Base-by-base conservation (phyloP, 139 green algal species). In the Chlamydomonas eustigma region DNA sequence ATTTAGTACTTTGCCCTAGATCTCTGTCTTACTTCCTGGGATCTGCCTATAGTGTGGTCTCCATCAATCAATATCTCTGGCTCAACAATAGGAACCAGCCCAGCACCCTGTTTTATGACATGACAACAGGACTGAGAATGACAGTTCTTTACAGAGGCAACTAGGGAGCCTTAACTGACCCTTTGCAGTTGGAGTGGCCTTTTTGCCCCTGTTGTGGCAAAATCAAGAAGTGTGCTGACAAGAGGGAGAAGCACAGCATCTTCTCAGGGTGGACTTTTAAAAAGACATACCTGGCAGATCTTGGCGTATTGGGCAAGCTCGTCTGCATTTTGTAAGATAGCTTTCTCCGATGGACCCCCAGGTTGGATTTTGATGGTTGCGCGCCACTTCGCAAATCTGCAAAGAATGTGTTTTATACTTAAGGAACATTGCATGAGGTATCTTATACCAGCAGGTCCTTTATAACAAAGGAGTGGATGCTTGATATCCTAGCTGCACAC, bases 61-160 rank as follows among this genome's bases (percentile, higher is more conserved):
- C 95, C 95, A 66, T 98, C 94, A 28, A 94, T 95, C 28, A 98
- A 78, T 34, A 99, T 80, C 80, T 99, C 95, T 3, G 95, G 95
- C 86, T 99, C 95, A 33, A 99, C 95, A 50, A 99, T 95, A 0
- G 95, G 95, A 3, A 98, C 92, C 31, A 98, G 75, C 0, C 89
- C 93, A 25, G 82, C 78, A 0, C 73, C 73, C 88, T 93, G 85
- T 58, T 12, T n/a, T n/a, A n/a, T n/a, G n/a, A n/a, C n/a, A n/a
- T n/a, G n/a, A n/a, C n/a, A n/a, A n/a, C n/a, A n/a, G n/a, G n/a
- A n/a, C n/a, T n/a, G n/a, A n/a, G n/a, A n/a, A n/a, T n/a, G n/a
- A n/a, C n/a, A n/a, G n/a, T n/a, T n/a, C n/a, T n/a, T n/a, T n/a
- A n/a, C n/a, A n/a, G n/a, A n/a, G n/a, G n/a, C n/a, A n/a, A n/a